Conservation (phyloP, 164 flowering plant species). For the Santalum album region DNA sequence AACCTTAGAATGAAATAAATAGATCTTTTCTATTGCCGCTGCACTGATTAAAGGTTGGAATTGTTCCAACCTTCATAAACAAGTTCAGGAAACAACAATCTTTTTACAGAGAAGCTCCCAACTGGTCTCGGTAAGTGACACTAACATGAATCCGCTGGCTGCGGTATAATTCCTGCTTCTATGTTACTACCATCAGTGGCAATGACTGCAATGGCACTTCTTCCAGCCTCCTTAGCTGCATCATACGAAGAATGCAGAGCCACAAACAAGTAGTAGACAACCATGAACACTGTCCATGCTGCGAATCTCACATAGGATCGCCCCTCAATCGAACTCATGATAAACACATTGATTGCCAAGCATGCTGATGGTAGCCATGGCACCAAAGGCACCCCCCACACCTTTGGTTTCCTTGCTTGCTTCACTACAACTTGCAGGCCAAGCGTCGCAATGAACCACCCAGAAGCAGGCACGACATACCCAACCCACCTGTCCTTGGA, state of each 20-base stretch:
- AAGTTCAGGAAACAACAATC: no score
- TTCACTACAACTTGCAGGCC: constrained; percentile 27
- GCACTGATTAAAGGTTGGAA: no score
- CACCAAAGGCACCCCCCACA: constrained; percentile 59
- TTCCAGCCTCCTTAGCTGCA: constrained; percentile 36
- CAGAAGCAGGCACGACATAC: constrained; percentile 19
- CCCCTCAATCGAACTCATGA: constrained; percentile 49
- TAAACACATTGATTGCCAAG: constrained; percentile 45
- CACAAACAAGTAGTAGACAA: constrained; percentile 42
- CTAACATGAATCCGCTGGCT: no score
- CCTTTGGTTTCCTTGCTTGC: constrained; percentile 34
- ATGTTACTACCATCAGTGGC: no score
- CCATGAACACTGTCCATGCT: constrained; percentile 29
- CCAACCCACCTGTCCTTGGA: constrained; percentile 30
- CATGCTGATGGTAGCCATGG: constrained; percentile 57
- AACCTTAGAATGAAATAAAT: no score
- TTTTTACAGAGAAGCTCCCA: no score
- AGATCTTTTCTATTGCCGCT: no score
- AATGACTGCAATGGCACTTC: no score
- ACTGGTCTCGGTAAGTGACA: no score
- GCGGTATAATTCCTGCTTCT: no score
- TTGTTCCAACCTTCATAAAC: no score
- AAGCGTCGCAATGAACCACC: constrained; percentile 44
- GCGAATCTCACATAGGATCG: constrained; percentile 44
- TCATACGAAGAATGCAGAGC: constrained; percentile 63